Evolutionary conservation across 345 rosid species (phyloP).

Genomic region (Geranium brycei): DNA sequence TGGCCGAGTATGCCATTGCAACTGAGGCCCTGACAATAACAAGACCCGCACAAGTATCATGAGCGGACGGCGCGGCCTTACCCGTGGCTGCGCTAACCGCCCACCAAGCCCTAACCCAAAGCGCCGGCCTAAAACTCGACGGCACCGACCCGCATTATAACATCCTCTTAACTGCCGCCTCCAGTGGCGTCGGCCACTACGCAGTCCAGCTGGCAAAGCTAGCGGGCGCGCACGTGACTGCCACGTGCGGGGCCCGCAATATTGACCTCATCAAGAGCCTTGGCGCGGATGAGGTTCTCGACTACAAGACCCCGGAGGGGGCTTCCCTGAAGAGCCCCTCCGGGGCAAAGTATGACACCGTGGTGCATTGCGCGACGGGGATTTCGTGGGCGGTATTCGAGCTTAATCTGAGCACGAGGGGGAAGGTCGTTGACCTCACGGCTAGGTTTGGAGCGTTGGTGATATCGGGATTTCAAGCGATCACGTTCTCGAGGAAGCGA

Average conservation of each 20-base stretch:
- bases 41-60: conserved; percentile 16
- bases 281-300: not conserved
- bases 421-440: conserved; percentile 5
- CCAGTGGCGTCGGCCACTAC: too few relatives aligned
- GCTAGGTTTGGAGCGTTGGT: not conserved
- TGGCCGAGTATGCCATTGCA: conserved; percentile 9
- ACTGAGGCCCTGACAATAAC: conserved; percentile 9
- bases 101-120: conserved; percentile 13
- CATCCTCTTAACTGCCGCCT: too few relatives aligned
- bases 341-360: conserved; percentile 3
- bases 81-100: conserved; percentile 17
- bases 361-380: conserved; percentile 3
- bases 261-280: too few relatives aligned
- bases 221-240: too few relatives aligned
- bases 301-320: conserved; percentile 3
- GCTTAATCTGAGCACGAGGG: too few relatives aligned
- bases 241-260: too few relatives aligned
- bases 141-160: conserved; percentile 3
- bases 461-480: not conserved
- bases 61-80: conserved; percentile 16
- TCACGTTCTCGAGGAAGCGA: conserved; percentile 1
- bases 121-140: conserved; percentile 15
- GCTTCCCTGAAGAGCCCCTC: conserved; percentile 7
- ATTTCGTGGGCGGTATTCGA: too few relatives aligned
- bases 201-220: too few relatives aligned